Evolutionary conservation across 2,329 filamentous ascomycete genomes (phyloP).

Genomic region (Epichloe sp.): DNA sequence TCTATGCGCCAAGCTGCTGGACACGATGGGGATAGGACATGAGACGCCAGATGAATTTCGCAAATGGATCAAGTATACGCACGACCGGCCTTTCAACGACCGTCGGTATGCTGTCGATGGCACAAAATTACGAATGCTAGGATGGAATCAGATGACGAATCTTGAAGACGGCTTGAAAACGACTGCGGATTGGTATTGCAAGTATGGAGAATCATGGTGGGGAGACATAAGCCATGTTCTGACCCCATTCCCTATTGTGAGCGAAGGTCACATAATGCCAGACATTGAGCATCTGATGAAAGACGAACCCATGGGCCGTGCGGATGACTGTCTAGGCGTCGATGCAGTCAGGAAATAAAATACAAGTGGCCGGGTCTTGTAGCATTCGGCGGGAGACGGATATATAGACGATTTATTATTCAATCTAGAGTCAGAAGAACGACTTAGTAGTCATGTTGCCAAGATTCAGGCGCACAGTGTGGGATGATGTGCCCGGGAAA

Average conservation of each 20-base stretch:
- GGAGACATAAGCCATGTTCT: slow-evolving; percentile 57
- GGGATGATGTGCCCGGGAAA: neutral
- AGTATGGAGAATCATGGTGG: slow-evolving; percentile 58
- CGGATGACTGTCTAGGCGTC: slow-evolving; percentile 8
- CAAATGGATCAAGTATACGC: slow-evolving; percentile 59
- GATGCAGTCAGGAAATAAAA: slow-evolving; percentile 6
- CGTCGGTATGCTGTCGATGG: slow-evolving; percentile 60
- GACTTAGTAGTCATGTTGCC: too few relatives aligned
- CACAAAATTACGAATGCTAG: slow-evolving; percentile 51
- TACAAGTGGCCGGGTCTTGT: neutral
- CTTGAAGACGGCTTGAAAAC: slow-evolving; percentile 49
- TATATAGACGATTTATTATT: too few relatives aligned
- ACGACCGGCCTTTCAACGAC: slow-evolving; percentile 70
- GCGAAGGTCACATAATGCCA: slow-evolving; percentile 39
- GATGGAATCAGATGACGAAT: slow-evolving; percentile 54
- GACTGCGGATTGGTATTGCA: slow-evolving; percentile 58
- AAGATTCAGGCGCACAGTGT: neutral
- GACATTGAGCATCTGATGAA: slow-evolving; percentile 26
- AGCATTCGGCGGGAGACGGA: neutral
- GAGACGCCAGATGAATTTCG: slow-evolving; percentile 38
- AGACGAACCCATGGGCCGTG: slow-evolving; percentile 19
- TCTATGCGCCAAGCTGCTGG: slow-evolving; percentile 52
- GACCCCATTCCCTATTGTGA: slow-evolving; percentile 52
- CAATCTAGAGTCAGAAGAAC: too few relatives aligned
- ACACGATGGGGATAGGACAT: slow-evolving; percentile 44